Evolutionary conservation across 2,329 filamentous ascomycete species (phyloP).

Genomic region (Pestalotiopsis sp.): DNA sequence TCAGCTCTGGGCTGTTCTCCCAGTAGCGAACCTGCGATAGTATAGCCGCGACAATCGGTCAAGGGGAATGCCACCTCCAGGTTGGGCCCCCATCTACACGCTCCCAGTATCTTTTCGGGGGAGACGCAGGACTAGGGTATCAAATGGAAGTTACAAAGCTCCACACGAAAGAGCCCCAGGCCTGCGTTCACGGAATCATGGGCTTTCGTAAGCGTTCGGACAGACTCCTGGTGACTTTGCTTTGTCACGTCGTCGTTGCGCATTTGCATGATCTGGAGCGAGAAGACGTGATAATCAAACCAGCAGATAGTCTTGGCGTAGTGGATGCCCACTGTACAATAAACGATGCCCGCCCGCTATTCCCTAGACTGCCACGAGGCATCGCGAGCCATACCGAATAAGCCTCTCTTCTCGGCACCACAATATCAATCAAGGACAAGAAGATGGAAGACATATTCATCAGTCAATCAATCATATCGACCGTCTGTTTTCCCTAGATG

Average conservation of each 20-base stretch:
- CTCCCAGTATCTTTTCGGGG: background rate
- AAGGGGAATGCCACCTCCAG: background rate
- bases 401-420: too few species aligned
- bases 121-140: background rate
- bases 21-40: background rate
- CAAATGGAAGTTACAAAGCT: background rate
- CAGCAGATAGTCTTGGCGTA: background rate
- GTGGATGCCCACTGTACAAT: background rate
- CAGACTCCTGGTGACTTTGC: background rate
- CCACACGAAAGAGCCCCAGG: background rate
- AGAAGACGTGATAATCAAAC: background rate
- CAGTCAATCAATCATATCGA: background rate
- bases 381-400: background rate
- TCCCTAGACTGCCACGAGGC: background rate
- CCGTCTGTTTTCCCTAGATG: background rate
- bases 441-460: background rate
- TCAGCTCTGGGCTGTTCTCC: background rate
- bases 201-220: background rate
- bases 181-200: background rate
- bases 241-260: background rate
- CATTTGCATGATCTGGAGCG: background rate
- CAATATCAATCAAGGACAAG: background rate
- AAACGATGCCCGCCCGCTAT: background rate
- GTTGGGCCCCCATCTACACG: background rate
- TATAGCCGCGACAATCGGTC: background rate